phyloP scores from a whole-genome alignment of 2,329 filamentous ascomycete genomes.

The Paramyrothecium roridum region DNA sequence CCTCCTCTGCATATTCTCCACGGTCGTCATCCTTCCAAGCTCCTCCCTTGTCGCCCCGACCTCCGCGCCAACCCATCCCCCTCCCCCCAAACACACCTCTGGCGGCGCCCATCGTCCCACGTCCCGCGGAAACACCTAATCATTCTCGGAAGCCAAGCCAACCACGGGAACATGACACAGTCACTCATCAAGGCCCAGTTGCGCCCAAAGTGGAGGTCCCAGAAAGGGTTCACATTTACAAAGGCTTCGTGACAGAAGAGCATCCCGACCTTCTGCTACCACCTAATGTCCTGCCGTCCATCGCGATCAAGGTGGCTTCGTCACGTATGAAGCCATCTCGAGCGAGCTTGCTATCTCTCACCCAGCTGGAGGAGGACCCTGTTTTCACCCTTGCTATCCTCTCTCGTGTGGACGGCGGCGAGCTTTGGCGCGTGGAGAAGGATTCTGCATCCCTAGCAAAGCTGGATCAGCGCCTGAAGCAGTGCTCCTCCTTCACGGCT shows the following conservation, averaged over 20 bases:
- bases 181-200: background rate
- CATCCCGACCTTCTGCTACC: constrained; percentile 82
- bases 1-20: constrained; percentile 69
- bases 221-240: constrained; percentile 53
- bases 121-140: constrained; percentile 8
- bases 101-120: constrained; percentile 42
- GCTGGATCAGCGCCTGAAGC: constrained; percentile 78
- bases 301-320: constrained; percentile 84
- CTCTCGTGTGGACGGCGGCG: constrained; percentile 69
- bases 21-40: constrained; percentile 41
- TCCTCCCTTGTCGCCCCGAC: constrained; percentile 66
- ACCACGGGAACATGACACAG: background rate
- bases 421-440: constrained; percentile 95
- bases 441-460: constrained; percentile 77
- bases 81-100: constrained; percentile 68
- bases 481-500: constrained; percentile 67
- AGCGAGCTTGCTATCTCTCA: constrained; percentile 77
- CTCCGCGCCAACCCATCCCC: constrained; percentile 70
- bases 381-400: constrained; percentile 90
- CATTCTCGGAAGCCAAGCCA: constrained; percentile 6
- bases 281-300: constrained; percentile 82
- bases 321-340: constrained; percentile 92
- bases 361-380: constrained; percentile 81
- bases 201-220: constrained; percentile 4
- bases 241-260: constrained; percentile 77